Percentiles rank a stretch among this genome's conserved stretches.
Conservation (phyloP, 2,329 filamentous ascomycete genomes). For the Rachicladosporium sp. region DNA sequence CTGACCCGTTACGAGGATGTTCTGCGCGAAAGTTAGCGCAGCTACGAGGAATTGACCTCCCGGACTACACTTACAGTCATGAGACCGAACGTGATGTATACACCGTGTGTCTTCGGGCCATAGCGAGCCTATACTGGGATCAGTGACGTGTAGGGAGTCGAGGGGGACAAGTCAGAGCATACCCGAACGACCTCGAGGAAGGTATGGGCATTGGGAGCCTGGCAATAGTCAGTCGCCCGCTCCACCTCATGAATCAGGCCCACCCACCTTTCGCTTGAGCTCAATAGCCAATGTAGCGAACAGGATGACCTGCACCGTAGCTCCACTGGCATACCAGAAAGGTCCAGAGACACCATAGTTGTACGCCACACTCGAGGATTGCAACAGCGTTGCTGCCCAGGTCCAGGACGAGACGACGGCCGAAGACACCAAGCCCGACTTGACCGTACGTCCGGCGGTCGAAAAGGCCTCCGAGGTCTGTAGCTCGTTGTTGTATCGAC, state of each 20-base stretch:
- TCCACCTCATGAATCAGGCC: no score
- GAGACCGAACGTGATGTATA: constrained; percentile 66
- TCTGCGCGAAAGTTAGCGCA: constrained; percentile 7
- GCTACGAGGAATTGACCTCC: no score
- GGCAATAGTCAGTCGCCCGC: no score
- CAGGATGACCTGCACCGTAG: constrained; percentile 74
- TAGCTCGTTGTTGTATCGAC: constrained; percentile 27
- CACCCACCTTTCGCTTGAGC: constrained; percentile 69
- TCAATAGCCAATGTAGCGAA: constrained; percentile 88
- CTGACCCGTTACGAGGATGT: constrained; percentile 27
- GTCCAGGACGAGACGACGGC: constrained; percentile 87
- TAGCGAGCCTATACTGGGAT: constrained; percentile 33
- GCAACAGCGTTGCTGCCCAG: constrained; percentile 37
- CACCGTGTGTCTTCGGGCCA: constrained; percentile 57
- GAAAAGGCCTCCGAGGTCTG: constrained; percentile 61
- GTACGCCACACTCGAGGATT: constrained; percentile 45
- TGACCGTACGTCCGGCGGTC: constrained; percentile 74
- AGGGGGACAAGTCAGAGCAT: no score
- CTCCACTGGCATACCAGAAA: constrained; percentile 55
- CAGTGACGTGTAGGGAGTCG: no score
- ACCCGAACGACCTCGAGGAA: constrained; percentile 13
- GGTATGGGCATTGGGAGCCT: constrained; percentile 12
- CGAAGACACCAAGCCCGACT: constrained; percentile 73
- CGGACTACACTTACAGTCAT: constrained; percentile 15
- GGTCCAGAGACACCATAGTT: constrained; percentile 51